Percentiles rank a stretch among this genome's conserved stretches.
phyloP scores from a whole-genome alignment of 208 protist species.

The Wallacemonas sp. region DNA sequence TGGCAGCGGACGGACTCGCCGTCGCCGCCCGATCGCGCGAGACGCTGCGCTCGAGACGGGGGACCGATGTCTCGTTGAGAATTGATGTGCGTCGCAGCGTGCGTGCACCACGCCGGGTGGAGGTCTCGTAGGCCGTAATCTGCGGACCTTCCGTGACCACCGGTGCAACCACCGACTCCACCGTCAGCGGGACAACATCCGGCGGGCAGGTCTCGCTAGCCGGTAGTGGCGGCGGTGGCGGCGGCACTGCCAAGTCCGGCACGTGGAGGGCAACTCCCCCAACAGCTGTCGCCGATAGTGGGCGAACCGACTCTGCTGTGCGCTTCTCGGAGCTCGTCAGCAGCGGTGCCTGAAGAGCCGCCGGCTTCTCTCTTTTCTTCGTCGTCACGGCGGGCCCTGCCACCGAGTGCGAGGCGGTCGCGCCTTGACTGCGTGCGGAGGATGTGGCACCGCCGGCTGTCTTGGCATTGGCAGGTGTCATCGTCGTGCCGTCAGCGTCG shows the following conservation, averaged over 20 bases:
- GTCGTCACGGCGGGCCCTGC: too few species aligned
- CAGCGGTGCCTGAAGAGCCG: background rate
- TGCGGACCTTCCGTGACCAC: background rate
- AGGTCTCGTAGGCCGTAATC: constrained; percentile 3
- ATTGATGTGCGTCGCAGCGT: background rate
- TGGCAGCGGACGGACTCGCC: too few species aligned
- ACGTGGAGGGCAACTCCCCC: background rate
- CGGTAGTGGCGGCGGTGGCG: background rate
- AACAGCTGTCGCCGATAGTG: background rate
- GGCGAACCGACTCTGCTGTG: background rate
- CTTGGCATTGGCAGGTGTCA: background rate
- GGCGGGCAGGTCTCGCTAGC: too few species aligned
- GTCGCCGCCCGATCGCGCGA: constrained; percentile 2
- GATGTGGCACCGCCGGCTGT: too few species aligned
- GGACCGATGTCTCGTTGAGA: background rate
- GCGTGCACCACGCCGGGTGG: background rate
- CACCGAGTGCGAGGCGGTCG: too few species aligned
- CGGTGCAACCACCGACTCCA: background rate
- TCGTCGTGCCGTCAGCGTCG: too few species aligned
- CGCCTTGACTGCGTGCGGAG: too few species aligned
- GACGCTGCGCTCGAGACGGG: constrained; percentile 1
- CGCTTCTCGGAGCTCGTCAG: background rate
- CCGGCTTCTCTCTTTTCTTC: background rate
- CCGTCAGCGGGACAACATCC: background rate
- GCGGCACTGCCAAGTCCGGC: background rate